A percentile compares a stretch with the other conserved stretches of the same genome.
phyloP scores from a whole-genome alignment of 192 early-diverging fungal species.

The Funneliformis mosseae region DNA sequence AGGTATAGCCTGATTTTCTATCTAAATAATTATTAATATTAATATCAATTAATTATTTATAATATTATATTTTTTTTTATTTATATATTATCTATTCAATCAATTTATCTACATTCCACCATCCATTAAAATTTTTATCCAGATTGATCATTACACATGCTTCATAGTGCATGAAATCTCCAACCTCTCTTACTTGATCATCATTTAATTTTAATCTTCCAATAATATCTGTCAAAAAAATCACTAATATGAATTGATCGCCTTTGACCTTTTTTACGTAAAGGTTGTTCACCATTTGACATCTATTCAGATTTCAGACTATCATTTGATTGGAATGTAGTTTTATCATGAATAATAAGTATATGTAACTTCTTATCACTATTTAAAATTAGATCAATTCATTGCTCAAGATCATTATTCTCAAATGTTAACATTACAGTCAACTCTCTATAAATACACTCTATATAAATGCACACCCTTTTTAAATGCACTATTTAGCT shows the following conservation, averaged over 20 bases:
- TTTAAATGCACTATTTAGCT: too few species aligned
- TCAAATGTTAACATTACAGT: constrained; percentile 6
- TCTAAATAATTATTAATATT: too few species aligned
- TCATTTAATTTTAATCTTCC: constrained; percentile 11
- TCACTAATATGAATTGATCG: constrained; percentile 30
- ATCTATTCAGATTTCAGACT: constrained; percentile 8
- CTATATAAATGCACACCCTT: too few species aligned
- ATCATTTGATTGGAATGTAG: constrained; percentile 32
- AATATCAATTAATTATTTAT: too few species aligned
- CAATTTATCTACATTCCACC: constrained; percentile 27
- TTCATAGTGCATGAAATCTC: not conserved
- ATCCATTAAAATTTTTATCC: constrained; percentile 12
- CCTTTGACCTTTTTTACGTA: constrained; percentile 34
- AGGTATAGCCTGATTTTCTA: constrained; percentile 15
- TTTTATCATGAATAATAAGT: constrained; percentile 34
- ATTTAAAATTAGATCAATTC: not conserved
- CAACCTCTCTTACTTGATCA: not conserved
- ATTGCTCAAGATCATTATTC: not conserved
- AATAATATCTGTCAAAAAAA: constrained; percentile 6
- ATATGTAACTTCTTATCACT: not conserved
- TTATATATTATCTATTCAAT: constrained; percentile 19
- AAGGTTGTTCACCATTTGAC: constrained; percentile 2
- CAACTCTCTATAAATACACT: too few species aligned
- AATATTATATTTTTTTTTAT: too few species aligned
- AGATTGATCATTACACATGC: constrained; percentile 17